Conservation (phyloP, 1,284 basidiomycete species). For the Apiotrichum brassicae region DNA sequence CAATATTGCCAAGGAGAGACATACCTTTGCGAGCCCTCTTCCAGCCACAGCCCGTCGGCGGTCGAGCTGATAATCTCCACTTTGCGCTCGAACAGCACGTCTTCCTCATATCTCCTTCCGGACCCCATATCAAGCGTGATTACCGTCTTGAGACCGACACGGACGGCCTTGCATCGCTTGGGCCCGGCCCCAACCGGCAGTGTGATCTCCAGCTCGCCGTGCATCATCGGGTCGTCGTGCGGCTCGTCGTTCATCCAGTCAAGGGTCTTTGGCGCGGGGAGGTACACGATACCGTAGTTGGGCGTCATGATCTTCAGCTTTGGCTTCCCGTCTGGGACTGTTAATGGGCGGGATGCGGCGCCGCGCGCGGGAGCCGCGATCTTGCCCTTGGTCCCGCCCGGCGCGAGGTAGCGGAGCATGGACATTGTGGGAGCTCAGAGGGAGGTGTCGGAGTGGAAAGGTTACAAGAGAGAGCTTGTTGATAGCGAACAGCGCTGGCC, state of each 20-base stretch:
- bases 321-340: background rate
- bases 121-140: slow-evolving; percentile 15
- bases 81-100: slow-evolving; percentile 19
- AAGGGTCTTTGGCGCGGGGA: slow-evolving; percentile 7
- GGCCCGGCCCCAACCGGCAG: background rate
- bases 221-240: slow-evolving; percentile 10
- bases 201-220: slow-evolving; percentile 15
- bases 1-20: too few species aligned
- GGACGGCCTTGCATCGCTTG: slow-evolving; percentile 8
- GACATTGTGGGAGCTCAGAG: background rate
- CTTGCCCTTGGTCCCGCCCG: background rate
- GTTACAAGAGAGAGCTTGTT: too few species aligned
- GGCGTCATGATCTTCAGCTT: slow-evolving; percentile 2
- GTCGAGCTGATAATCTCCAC: slow-evolving; percentile 20
- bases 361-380: background rate
- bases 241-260: too few species aligned
- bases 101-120: slow-evolving; percentile 10
- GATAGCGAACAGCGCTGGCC: too few species aligned
- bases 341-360: background rate
- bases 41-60: slow-evolving; percentile 22
- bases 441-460: background rate
- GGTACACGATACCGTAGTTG: slow-evolving; percentile 13
- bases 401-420: slow-evolving; percentile 13
- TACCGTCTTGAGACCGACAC: slow-evolving; percentile 12
- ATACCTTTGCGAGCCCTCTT: slow-evolving; percentile 22